Conservation (phyloP, 83 land plant genomes). For the Isoetes engelmannii region DNA sequence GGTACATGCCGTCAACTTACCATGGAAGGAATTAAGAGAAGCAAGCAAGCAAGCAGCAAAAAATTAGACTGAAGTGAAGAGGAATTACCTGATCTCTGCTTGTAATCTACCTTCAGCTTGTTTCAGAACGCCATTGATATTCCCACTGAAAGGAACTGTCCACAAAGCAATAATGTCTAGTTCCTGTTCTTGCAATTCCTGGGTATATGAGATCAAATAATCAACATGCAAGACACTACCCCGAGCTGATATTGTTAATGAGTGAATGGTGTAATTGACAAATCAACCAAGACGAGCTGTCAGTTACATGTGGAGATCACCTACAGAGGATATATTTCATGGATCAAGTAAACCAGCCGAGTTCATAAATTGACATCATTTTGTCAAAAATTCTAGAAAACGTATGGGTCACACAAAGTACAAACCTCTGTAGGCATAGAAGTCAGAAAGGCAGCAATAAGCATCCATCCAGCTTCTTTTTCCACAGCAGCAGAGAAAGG, state of each 20-base stretch:
- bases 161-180: conserved; percentile 86
- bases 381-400: too few species aligned
- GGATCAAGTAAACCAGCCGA: too few species aligned
- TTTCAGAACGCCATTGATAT: conserved; percentile 32
- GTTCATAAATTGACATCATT: too few species aligned
- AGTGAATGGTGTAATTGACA: too few species aligned
- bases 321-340: too few species aligned
- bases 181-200: conserved; percentile 89
- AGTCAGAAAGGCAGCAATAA: conserved; percentile 64
- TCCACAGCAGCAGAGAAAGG: conserved; percentile 57
- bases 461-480: conserved; percentile 90
- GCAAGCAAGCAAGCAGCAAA: background rate
- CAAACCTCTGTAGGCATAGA: conserved; percentile 89
- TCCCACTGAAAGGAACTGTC: conserved; percentile 66
- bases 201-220: conserved; percentile 13
- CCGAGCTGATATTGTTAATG: too few species aligned
- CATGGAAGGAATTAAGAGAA: too few species aligned
- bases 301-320: too few species aligned
- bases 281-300: too few species aligned
- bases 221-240: too few species aligned
- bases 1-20: background rate
- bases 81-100: conserved; percentile 54
- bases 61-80: background rate
- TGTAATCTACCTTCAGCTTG: conserved; percentile 40
- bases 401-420: too few species aligned